Conservation (phyloP, 1,284 basidiomycete species). For the Wolfiporia cocos region DNA sequence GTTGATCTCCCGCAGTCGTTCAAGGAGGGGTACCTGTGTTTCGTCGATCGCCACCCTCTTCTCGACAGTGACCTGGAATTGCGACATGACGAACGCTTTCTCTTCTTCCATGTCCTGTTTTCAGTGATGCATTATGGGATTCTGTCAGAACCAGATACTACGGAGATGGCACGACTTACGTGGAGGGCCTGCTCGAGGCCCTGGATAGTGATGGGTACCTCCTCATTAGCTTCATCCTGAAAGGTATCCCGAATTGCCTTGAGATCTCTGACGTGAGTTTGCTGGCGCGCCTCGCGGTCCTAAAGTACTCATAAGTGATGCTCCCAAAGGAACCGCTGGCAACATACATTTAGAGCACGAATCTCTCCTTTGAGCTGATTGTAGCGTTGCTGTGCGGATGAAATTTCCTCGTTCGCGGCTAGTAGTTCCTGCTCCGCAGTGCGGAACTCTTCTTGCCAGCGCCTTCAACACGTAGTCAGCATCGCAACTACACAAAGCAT, state of each 20-base stretch:
- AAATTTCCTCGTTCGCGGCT: slow-evolving; percentile 5
- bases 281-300: slow-evolving; percentile 8
- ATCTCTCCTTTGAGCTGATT: slow-evolving; percentile 7
- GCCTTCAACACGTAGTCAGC: slow-evolving; percentile 7
- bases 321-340: not conserved
- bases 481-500: not conserved
- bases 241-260: slow-evolving; percentile 33
- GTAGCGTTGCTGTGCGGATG: slow-evolving; percentile 3
- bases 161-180: slow-evolving; percentile 26
- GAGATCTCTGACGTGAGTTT: slow-evolving; percentile 8
- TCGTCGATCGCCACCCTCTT: slow-evolving; percentile 38
- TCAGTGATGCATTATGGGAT: too few relatives aligned
- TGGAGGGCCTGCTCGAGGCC: slow-evolving; percentile 55
- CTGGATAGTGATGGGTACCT: slow-evolving; percentile 66
- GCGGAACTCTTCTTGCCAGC: slow-evolving; percentile 13
- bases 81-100: slow-evolving; percentile 39
- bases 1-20: slow-evolving; percentile 40
- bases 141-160: not conserved
- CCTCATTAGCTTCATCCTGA: slow-evolving; percentile 63
- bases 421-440: slow-evolving; percentile 13
- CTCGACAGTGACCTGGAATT: slow-evolving; percentile 40
- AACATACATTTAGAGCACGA: slow-evolving; percentile 7
- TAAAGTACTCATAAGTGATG: slow-evolving; percentile 1
- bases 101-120: slow-evolving; percentile 55
- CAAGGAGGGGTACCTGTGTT: slow-evolving; percentile 34